These are phyloP conservation scores for Berberis thunbergii DNA, from an alignment of 164 flowering plant species.

Conservation along the genomic window DNA sequence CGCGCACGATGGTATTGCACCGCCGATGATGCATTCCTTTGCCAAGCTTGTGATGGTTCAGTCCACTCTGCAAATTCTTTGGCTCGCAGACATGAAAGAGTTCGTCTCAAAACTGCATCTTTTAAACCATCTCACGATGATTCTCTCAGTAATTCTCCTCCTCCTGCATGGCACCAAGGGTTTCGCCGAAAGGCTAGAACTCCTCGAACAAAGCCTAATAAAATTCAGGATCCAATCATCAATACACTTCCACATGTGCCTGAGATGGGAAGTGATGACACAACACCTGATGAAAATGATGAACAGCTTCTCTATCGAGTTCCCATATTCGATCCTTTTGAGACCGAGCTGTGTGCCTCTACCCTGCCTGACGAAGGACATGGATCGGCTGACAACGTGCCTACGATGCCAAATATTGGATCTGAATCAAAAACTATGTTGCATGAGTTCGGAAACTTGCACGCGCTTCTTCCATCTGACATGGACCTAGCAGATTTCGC, in stretches of 20 bases:
- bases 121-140: slow-evolving; percentile 5
- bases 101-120: slow-evolving; percentile 59
- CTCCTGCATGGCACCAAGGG: slow-evolving; percentile 69
- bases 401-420: background rate
- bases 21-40: slow-evolving; percentile 86
- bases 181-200: slow-evolving; percentile 67
- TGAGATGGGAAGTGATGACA: slow-evolving; percentile 38
- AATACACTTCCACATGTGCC: slow-evolving; percentile 49
- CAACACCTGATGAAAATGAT: slow-evolving; percentile 43
- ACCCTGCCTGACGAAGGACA: slow-evolving; percentile 1
- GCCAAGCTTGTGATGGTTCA: slow-evolving; percentile 66
- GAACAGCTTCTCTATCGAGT: slow-evolving; percentile 78
- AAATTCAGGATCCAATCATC: slow-evolving; percentile 9
- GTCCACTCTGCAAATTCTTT: slow-evolving; percentile 80
- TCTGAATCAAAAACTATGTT: slow-evolving; percentile 9
- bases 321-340: slow-evolving; percentile 55
- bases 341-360: slow-evolving; percentile 34
- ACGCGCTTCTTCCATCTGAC: slow-evolving; percentile 51
- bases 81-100: slow-evolving; percentile 72
- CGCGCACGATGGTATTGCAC: slow-evolving; percentile 88
- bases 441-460: slow-evolving; percentile 12
- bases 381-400: background rate
- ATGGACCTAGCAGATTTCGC: slow-evolving; percentile 80
- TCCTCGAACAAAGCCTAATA: slow-evolving; percentile 35
- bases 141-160: background rate